phyloP scores from a whole-genome alignment of 1,139 yeast genomes.

The Trichomonascaceae sp. region DNA sequence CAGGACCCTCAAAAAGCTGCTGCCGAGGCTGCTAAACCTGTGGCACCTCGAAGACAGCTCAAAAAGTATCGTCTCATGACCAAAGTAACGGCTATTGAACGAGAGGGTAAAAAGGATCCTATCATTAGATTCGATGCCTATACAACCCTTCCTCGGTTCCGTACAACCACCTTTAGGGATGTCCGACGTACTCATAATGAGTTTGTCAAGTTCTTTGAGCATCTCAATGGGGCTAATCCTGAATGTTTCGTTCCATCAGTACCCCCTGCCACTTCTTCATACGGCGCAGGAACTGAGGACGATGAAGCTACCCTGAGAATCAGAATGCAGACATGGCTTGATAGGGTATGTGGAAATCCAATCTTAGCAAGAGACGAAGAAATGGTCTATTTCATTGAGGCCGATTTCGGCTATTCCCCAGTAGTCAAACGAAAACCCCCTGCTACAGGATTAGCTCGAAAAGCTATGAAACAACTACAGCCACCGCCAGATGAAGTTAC shows the following conservation, averaged over 20 bases:
- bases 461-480: constrained; percentile 83
- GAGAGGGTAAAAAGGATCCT: constrained; percentile 46
- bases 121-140: constrained; percentile 44
- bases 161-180: constrained; percentile 66
- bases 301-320: constrained; percentile 53
- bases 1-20: not conserved
- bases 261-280: constrained; percentile 68
- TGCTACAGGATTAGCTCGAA: constrained; percentile 75
- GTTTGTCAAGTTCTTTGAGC: constrained; percentile 67
- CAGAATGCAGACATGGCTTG: constrained; percentile 82
- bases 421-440: constrained; percentile 46
- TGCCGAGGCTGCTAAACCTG: constrained; percentile 4
- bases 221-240: constrained; percentile 70
- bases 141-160: constrained; percentile 55
- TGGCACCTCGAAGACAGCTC: constrained; percentile 12
- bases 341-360: constrained; percentile 67
- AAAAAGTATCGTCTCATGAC: constrained; percentile 33
- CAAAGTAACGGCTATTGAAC: constrained; percentile 43
- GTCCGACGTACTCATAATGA: constrained; percentile 79
- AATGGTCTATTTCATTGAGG: constrained; percentile 78
- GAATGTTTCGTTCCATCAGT: constrained; percentile 92
- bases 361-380: constrained; percentile 82
- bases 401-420: constrained; percentile 63
- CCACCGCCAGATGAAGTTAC: constrained; percentile 86
- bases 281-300: constrained; percentile 79